Percentiles rank a stretch among this genome's conserved stretches.
These are phyloP conservation scores for Hemisphaericaspora xylanilytica DNA, from an alignment of 1,139 yeast genomes.

Conservation along the genomic window DNA sequence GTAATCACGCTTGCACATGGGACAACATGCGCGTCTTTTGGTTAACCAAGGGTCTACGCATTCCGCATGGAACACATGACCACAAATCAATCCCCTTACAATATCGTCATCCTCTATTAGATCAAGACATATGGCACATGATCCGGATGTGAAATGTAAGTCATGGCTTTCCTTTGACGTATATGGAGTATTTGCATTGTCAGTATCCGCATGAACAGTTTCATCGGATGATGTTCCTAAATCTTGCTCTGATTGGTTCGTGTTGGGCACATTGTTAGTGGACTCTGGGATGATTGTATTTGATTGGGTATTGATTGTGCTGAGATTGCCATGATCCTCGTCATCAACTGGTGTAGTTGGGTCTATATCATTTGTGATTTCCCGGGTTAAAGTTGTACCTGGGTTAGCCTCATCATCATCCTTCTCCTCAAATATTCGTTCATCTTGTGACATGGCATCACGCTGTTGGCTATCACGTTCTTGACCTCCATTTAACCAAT, in stretches of 20 bases:
- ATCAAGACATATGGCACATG: constrained; percentile 80
- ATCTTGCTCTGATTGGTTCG: constrained; percentile 2
- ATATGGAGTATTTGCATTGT: neutral
- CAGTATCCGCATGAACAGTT: constrained; percentile 6
- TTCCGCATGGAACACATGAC: constrained; percentile 78
- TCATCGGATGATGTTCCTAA: neutral
- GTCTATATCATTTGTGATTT: neutral
- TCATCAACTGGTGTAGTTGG: neutral
- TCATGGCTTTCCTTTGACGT: constrained; percentile 18
- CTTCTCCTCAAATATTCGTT: constrained; percentile 16
- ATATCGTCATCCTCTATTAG: constrained; percentile 57
- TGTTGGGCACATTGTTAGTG: neutral
- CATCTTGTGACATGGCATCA: constrained; percentile 38
- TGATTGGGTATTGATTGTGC: too few species aligned
- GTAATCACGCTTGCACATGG: constrained; percentile 77
- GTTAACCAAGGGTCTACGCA: constrained; percentile 86
- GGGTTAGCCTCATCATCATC: constrained; percentile 1
- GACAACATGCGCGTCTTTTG: constrained; percentile 76
- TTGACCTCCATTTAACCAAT: constrained; percentile 61
- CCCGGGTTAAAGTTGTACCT: too few species aligned
- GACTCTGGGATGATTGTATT: neutral
- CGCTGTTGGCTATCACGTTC: constrained; percentile 36
- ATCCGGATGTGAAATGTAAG: constrained; percentile 63
- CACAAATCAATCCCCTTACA: constrained; percentile 75
- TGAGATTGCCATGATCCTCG: constrained; percentile 4